Evolutionary conservation across 306 rosid species (phyloP), one percentile per base, ranked within the genome.

Genomic region (Luffa acutangula): DNA sequence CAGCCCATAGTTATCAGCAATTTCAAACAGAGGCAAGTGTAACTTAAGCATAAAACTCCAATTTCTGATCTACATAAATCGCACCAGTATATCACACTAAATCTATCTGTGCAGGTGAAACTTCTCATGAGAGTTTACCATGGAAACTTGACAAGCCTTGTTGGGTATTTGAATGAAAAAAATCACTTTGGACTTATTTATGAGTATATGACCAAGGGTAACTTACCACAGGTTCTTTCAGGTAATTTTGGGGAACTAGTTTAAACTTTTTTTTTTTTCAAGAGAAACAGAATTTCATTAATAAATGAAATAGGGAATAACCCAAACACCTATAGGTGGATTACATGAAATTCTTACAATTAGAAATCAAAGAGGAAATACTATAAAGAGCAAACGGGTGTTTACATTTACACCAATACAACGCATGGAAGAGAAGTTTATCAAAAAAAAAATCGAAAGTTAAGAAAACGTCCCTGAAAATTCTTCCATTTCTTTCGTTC

Each of bases 11-110:
- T 20, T 74, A 59, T 59, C 77, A 42, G 48, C 83, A 90, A 79
- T 90, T 88, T 78, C 80, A 84, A 73, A 77, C 84, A 14, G 90
- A 90, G 93, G 91, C 71, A 82, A 57, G 83, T 36, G 88, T 20
- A 46, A 54, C 51, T n/a, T 49, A 56, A 18, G n/a, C 15, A 21
- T 36, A 51, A 2, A 4, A 48, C 7, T 75, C n/a, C 54, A 52
- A 48, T n/a, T 18, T 17, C 52, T 69, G 17, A 53, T 43, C 79
- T 0, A 9, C 64, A 21, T 21, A 21, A 20, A 8, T 58, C 6
- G 64, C n/a, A 20, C 46, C 9, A 15, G 0, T 75, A 34, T 17
- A 18, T n/a, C 52, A 67, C 18, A 67, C 75, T 69, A 69, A 43
- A 41, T 58, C 33, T 21, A 58, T 58, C 42, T 75, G 21, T 37